Percentiles rank a stretch among this genome's conserved stretches.
Conservation (phyloP, 2,329 filamentous ascomycete species). For the Fusarium staphyleae region DNA sequence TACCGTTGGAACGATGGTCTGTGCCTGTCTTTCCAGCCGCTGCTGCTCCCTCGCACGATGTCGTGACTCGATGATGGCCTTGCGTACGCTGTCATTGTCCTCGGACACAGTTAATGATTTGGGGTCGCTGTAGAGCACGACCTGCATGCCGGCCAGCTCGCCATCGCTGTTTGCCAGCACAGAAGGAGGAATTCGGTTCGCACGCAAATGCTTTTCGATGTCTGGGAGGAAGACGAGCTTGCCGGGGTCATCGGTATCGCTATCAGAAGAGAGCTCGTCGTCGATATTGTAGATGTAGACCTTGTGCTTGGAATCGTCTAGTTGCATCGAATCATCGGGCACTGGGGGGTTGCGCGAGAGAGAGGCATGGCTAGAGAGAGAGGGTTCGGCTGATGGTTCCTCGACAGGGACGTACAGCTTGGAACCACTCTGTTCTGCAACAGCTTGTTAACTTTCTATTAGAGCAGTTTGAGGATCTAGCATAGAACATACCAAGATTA, state of each 20-base stretch:
- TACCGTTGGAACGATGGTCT: constrained; percentile 10
- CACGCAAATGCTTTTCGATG: constrained; percentile 79
- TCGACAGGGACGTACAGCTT: constrained; percentile 73
- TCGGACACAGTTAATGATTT: constrained; percentile 76
- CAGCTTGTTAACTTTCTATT: constrained; percentile 6
- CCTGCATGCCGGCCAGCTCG: constrained; percentile 68
- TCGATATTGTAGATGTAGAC: constrained; percentile 93
- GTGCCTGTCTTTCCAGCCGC: constrained; percentile 48
- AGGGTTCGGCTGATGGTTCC: constrained; percentile 44
- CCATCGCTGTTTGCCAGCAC: constrained; percentile 66
- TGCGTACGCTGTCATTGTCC: constrained; percentile 78
- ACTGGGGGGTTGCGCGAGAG: constrained; percentile 30
- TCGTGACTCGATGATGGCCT: constrained; percentile 82
- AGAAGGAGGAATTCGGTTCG: constrained; percentile 72
- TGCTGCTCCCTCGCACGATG: constrained; percentile 69
- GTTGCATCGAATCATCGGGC: constrained; percentile 72
- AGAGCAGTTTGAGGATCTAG: background rate
- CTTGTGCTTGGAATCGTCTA: constrained; percentile 86
- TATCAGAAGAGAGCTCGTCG: constrained; percentile 74
- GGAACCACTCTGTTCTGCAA: constrained; percentile 65
- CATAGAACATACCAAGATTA: constrained; percentile 71
- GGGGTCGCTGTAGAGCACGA: constrained; percentile 87
- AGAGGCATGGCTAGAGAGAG: constrained; percentile 29
- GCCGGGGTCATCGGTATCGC: constrained; percentile 55
- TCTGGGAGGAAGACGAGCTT: constrained; percentile 82